These are phyloP conservation scores for Penicillium expansum DNA, from an alignment of 2,329 filamentous ascomycete species.

Conservation along the genomic window DNA sequence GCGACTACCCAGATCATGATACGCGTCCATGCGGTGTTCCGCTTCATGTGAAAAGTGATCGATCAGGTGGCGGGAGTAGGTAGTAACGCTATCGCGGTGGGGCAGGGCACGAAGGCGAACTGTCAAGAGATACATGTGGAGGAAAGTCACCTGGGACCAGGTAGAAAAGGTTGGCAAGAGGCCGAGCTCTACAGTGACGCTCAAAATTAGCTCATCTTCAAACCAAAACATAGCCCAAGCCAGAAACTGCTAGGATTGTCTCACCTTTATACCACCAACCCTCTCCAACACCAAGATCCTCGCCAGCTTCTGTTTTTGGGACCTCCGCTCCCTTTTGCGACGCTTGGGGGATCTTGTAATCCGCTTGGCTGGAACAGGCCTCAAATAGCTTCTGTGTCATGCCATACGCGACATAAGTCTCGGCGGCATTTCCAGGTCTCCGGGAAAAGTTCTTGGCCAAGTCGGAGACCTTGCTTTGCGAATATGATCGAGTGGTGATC, in stretches of 20 bases:
- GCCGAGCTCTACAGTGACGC: constrained; percentile 59
- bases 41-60: constrained; percentile 79
- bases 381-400: constrained; percentile 76
- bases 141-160: constrained; percentile 93
- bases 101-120: constrained; percentile 76
- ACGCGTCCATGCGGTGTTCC: constrained; percentile 64
- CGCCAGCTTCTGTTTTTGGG: constrained; percentile 70
- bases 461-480: constrained; percentile 24
- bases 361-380: constrained; percentile 68
- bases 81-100: constrained; percentile 61
- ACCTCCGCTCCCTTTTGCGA: constrained; percentile 65
- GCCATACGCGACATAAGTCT: constrained; percentile 75
- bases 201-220: constrained; percentile 2
- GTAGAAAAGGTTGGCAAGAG: constrained; percentile 86
- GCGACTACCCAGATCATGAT: constrained; percentile 51
- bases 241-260: constrained; percentile 24
- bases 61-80: constrained; percentile 85
- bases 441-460: constrained; percentile 32
- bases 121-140: constrained; percentile 91
- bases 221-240: background rate
- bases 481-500: constrained; percentile 10
- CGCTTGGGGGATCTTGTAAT: constrained; percentile 71
- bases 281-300: constrained; percentile 73
- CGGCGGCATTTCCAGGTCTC: constrained; percentile 46
- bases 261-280: constrained; percentile 81